Evolutionary conservation across 352 stramenopile species (phyloP).

Genomic region (Phytopythium litorale): DNA sequence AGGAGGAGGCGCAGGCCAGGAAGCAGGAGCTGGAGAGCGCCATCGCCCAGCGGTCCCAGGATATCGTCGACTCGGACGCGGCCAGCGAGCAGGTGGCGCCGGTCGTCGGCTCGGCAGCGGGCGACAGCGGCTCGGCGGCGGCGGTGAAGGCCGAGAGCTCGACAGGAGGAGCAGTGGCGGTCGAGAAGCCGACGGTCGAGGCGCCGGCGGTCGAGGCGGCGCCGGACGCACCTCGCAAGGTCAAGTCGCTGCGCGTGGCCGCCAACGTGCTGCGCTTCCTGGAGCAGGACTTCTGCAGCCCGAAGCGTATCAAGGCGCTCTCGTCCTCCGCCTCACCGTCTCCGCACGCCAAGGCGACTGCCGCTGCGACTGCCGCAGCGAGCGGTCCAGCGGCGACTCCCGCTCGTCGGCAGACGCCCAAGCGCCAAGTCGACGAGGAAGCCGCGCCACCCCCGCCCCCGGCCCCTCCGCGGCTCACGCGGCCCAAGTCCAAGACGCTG

Average conservation of each 20-base stretch:
- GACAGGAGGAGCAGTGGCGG: slow-evolving; percentile 6
- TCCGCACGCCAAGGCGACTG: neutral
- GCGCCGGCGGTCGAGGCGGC: neutral
- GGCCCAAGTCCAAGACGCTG: slow-evolving; percentile 51
- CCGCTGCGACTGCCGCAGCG: neutral
- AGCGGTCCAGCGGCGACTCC: slow-evolving; percentile 6
- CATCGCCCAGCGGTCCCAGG: slow-evolving; percentile 57
- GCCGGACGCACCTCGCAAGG: slow-evolving; percentile 22
- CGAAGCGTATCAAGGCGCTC: slow-evolving; percentile 17
- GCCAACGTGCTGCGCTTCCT: slow-evolving; percentile 60
- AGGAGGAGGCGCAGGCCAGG: slow-evolving; percentile 67
- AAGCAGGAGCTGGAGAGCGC: slow-evolving; percentile 53
- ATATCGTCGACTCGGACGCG: slow-evolving; percentile 22
- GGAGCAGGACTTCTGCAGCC: slow-evolving; percentile 69
- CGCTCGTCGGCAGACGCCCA: slow-evolving; percentile 5
- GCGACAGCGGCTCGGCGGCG: slow-evolving; percentile 3
- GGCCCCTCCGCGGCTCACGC: slow-evolving; percentile 5
- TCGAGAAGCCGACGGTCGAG: slow-evolving; percentile 2
- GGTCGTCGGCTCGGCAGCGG: neutral
- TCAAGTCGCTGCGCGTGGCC: slow-evolving; percentile 61
- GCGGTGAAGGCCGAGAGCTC: slow-evolving; percentile 8
- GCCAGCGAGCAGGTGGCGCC: neutral
- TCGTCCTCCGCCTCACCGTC: neutral
- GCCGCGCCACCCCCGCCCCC: neutral
- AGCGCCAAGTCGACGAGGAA: neutral